phyloP scores from a whole-genome alignment of 331 rosid genomes.

The Malus hybrid region DNA sequence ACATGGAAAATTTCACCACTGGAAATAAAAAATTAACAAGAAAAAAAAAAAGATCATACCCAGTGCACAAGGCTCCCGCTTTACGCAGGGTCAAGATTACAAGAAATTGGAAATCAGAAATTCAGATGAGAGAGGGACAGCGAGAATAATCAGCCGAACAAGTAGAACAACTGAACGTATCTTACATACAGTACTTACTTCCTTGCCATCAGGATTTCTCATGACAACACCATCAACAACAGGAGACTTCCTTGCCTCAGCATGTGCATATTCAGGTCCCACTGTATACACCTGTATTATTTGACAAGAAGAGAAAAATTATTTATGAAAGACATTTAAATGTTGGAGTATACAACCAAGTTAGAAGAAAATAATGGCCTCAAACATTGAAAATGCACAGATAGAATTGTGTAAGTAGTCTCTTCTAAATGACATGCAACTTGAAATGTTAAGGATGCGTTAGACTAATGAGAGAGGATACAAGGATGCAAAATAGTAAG shows the following conservation, averaged over 20 bases:
- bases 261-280: constrained; percentile 99
- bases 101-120: neutral
- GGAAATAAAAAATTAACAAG: neutral
- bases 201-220: constrained; percentile 99
- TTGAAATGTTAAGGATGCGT: neutral
- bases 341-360: neutral
- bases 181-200: constrained; percentile 47
- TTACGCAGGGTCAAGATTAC: neutral
- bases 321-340: neutral
- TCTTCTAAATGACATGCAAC: neutral
- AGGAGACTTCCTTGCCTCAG: constrained; percentile 99
- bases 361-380: neutral
- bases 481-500: neutral
- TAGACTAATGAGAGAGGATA: neutral
- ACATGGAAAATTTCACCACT: neutral
- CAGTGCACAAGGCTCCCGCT: too few species aligned
- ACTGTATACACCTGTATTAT: constrained; percentile 86
- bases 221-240: constrained; percentile 99
- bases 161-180: neutral
- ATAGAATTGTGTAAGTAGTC: neutral
- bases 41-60: too few species aligned
- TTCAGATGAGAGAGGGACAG: neutral
- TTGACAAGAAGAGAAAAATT: constrained; percentile 18
- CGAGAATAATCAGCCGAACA: neutral
- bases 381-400: neutral